Conservation (phyloP, 192 early-diverging fungal genomes). For the Nowakowskiella sp. region DNA sequence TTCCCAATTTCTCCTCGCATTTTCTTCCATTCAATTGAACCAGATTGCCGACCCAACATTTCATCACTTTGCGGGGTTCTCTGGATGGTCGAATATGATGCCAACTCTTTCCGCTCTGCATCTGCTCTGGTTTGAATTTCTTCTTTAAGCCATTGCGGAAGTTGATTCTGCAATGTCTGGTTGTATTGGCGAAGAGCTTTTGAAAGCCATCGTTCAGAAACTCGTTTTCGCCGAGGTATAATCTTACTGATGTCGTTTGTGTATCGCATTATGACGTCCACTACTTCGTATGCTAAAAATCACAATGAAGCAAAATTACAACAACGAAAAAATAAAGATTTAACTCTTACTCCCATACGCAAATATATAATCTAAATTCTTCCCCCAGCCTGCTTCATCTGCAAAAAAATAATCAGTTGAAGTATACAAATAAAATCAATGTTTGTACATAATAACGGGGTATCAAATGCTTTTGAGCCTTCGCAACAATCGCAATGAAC, state of each 20-base stretch:
- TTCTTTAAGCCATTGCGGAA: constrained; percentile 1
- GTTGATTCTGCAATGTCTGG: neutral
- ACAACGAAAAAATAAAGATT: neutral
- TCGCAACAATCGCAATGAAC: constrained; percentile 31
- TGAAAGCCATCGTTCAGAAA: constrained; percentile 11
- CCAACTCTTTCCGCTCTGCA: constrained; percentile 13
- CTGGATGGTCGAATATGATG: neutral
- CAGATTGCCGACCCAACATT: constrained; percentile 17
- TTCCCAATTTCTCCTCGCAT: constrained; percentile 21
- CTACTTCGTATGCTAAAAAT: constrained; percentile 15
- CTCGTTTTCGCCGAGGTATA: constrained; percentile 5
- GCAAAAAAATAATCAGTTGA: too few species aligned
- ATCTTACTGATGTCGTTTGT: constrained; percentile 8
- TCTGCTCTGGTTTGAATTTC: constrained; percentile 5
- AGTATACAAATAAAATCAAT: neutral
- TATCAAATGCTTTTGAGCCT: constrained; percentile 17
- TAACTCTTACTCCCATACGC: constrained; percentile 8
- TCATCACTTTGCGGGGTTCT: neutral
- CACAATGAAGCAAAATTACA: neutral
- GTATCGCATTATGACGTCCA: constrained; percentile 20
- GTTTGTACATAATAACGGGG: constrained; percentile 13
- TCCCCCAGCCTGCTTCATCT: constrained; percentile 40
- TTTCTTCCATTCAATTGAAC: constrained; percentile 19
- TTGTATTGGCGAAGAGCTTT: neutral
- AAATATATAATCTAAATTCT: constrained; percentile 32